Evolutionary conservation across 2,329 filamentous ascomycete species (phyloP).

Genomic region (Trichoderma koningiopsis): DNA sequence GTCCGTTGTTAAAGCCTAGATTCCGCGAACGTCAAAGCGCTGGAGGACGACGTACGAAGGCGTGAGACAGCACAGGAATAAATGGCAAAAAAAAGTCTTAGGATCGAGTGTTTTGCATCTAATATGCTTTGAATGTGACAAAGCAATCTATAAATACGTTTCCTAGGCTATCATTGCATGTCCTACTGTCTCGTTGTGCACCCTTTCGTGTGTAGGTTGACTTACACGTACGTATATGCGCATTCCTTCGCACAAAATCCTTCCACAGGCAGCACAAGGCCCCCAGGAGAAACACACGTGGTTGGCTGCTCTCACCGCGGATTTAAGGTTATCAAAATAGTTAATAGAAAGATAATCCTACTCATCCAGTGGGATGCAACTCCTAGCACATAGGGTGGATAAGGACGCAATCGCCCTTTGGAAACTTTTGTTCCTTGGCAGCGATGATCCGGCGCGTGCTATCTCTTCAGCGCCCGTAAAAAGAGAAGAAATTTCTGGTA

Average conservation of each 20-base stretch:
- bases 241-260: background rate
- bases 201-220: background rate
- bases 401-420: background rate
- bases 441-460: background rate
- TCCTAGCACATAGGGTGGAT: background rate
- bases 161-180: background rate
- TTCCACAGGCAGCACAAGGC: background rate
- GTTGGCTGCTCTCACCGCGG: background rate
- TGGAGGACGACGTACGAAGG: background rate
- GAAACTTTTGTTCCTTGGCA: background rate
- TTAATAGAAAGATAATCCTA: background rate
- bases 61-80: background rate
- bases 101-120: background rate
- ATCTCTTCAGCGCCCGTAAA: background rate
- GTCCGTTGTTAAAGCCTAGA: background rate
- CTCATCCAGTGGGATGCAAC: background rate
- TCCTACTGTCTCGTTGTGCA: background rate
- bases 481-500: background rate
- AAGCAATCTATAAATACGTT: background rate
- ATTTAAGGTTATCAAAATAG: conserved; percentile 16
- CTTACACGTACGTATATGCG: background rate
- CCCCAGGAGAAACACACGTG: background rate
- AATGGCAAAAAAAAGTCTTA: background rate
- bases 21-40: background rate
- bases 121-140: background rate